Evolutionary conservation across 2,329 filamentous ascomycete species (phyloP).

Genomic region (Pseudocercospora fuligena): DNA sequence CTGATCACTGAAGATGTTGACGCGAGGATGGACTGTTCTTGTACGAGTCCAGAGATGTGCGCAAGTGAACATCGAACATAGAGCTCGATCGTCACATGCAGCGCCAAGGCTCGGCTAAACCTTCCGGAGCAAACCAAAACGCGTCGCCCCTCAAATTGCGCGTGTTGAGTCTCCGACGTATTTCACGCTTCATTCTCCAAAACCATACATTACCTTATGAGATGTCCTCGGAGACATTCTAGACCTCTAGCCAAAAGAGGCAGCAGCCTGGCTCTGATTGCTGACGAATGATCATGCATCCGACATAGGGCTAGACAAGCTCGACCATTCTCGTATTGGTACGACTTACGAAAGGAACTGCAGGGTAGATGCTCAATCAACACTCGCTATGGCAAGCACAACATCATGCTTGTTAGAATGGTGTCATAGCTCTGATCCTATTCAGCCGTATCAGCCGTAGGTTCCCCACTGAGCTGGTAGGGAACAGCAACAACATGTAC

Average conservation of each 20-base stretch:
- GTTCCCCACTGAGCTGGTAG: background rate
- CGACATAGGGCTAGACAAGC: too few species aligned
- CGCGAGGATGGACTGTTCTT: background rate
- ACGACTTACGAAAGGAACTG: too few species aligned
- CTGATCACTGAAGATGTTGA: background rate
- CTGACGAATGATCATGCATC: too few species aligned
- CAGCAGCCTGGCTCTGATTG: too few species aligned
- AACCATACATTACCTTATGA: background rate
- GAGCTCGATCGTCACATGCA: conserved; percentile 4
- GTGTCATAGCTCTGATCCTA: background rate
- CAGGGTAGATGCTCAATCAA: background rate
- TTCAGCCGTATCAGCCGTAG: background rate
- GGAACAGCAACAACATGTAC: background rate
- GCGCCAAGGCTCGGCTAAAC: conserved; percentile 3
- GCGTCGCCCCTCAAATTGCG: background rate
- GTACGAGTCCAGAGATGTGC: background rate
- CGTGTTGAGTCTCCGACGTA: background rate
- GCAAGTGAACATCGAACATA: background rate
- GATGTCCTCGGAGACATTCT: too few species aligned
- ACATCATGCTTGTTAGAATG: background rate
- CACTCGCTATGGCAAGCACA: background rate
- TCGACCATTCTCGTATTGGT: too few species aligned
- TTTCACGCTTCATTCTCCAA: background rate
- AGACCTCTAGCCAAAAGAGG: too few species aligned
- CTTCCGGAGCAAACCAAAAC: background rate